Base-by-base conservation (phyloP, 2,329 filamentous ascomycete species). In the Chrysosporium queenslandicum region DNA sequence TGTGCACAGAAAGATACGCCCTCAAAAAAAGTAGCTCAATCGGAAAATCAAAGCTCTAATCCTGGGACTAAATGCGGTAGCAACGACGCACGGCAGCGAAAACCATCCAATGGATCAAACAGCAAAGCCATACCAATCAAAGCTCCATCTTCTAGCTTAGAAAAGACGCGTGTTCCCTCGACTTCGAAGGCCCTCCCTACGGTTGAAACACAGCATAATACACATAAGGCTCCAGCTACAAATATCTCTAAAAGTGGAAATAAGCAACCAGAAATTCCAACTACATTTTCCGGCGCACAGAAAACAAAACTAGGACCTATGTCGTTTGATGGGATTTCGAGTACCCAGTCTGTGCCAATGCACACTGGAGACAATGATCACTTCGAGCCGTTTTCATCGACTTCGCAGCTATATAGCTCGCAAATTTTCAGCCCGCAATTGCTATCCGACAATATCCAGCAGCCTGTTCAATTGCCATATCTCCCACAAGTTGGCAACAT, bases 261-360 rank as follows among this genome's bases (percentile, higher is more conserved):
- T 25, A 25, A 36, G 20, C 29, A 45, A 29, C n/a, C 14, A 2
- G 36, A 21, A 7, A 20, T 37, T 6, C 20, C 39, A 37, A 5
- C 39, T 18, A 8, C 27, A 14, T 14, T 12, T 11, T 37, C 18
- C 21, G 40, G 27, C 8, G n/a, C 14, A 5, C 39, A 51, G 11
- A 8, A 25, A 2, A 9, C 14, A 12, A 51, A 51, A 29, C 9
- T 50, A 11, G 54, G 50, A 5, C 46, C 46, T 12, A 23, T 23
- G 6, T 47, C 39, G 6, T 47, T 55, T 47, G 50, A 53, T 30
- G 50, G 50, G 16, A 47, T 55, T 16, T 55, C 54, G 3, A 53
- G 50, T 20, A n/a, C 40, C 41, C 42, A 46, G 5, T 16, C 27
- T 3, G 29, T 11, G 14, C 2, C 45, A 47, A 29, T 14, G 39